phyloP scores from a whole-genome alignment of 1,284 basidiomycete genomes.

The Porodaedalea pini region DNA sequence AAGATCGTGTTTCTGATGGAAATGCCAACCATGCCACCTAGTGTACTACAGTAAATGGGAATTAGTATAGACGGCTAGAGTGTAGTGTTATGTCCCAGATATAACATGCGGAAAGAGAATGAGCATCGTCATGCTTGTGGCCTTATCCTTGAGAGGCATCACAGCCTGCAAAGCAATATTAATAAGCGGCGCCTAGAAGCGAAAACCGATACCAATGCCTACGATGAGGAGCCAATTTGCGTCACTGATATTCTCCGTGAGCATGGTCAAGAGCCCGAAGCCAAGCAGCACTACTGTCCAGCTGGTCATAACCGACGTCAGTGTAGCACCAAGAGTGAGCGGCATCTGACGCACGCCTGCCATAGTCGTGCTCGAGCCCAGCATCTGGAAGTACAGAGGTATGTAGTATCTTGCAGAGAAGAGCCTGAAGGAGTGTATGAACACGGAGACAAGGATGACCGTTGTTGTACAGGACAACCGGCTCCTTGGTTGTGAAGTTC shows the following conservation, averaged over 20 bases:
- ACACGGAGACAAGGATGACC: constrained; percentile 35
- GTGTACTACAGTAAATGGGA: constrained; percentile 1
- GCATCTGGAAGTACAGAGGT: constrained; percentile 38
- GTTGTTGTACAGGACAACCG: constrained; percentile 52
- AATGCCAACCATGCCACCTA: constrained; percentile 14
- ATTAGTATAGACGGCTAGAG: too few species aligned
- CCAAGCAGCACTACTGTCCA: constrained; percentile 32
- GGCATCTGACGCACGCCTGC: constrained; percentile 45
- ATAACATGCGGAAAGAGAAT: constrained; percentile 33
- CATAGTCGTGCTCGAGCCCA: constrained; percentile 38
- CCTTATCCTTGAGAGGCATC: constrained; percentile 46
- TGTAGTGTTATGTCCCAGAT: too few species aligned
- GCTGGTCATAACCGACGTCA: neutral
- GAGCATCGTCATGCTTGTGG: constrained; percentile 34
- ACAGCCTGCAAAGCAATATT: constrained; percentile 38
- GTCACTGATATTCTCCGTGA: constrained; percentile 31
- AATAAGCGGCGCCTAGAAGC: constrained; percentile 36
- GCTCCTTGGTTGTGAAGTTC: constrained; percentile 43
- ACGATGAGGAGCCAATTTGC: constrained; percentile 31
- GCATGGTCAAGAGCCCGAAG: constrained; percentile 25
- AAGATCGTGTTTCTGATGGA: constrained; percentile 13
- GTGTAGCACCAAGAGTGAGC: constrained; percentile 36
- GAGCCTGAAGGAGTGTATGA: constrained; percentile 41
- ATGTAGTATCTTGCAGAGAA: constrained; percentile 29
- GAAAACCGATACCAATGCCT: constrained; percentile 33